phyloP scores from a whole-genome alignment of 345 rosid genomes.

The Boechera retrofracta region DNA sequence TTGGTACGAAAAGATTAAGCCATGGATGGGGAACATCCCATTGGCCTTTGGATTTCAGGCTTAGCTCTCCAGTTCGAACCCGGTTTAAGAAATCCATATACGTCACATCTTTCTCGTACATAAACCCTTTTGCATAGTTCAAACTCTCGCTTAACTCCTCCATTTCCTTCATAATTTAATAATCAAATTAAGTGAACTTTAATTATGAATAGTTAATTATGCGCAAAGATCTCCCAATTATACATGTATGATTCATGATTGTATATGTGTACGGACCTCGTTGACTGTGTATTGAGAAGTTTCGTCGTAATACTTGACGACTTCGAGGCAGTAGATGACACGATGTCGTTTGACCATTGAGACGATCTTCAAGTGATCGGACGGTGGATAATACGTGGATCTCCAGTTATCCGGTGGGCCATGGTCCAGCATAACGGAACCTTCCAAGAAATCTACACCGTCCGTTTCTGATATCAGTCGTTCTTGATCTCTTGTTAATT shows the following conservation, averaged over 20 bases:
- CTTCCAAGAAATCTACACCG: constrained; percentile 69
- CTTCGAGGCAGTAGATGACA: constrained; percentile 71
- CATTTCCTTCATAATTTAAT: constrained; percentile 50
- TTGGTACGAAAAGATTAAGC: constrained; percentile 89
- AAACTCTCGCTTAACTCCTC: constrained; percentile 45
- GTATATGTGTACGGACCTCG: constrained; percentile 50
- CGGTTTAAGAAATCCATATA: constrained; percentile 71
- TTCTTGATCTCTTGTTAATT: constrained; percentile 71
- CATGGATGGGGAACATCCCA: constrained; percentile 99
- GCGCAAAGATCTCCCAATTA: constrained; percentile 2
- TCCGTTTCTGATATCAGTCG: constrained; percentile 58
- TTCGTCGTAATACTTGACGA: constrained; percentile 68
- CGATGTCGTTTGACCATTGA: constrained; percentile 56
- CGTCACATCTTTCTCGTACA: constrained; percentile 54
- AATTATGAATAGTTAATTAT: neutral
- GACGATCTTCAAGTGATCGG: constrained; percentile 58
- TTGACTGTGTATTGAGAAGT: constrained; percentile 49
- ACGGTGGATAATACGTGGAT: constrained; percentile 65
- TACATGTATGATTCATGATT: neutral
- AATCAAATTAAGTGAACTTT: neutral
- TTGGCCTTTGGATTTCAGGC: constrained; percentile 62
- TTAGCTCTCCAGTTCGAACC: constrained; percentile 67
- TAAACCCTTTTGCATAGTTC: constrained; percentile 46
- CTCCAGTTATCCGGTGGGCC: constrained; percentile 60
- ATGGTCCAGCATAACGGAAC: constrained; percentile 58